These are phyloP conservation scores for Hirsutella thompsonii DNA, from an alignment of 2,329 filamentous ascomycete species.

Conservation along the genomic window DNA sequence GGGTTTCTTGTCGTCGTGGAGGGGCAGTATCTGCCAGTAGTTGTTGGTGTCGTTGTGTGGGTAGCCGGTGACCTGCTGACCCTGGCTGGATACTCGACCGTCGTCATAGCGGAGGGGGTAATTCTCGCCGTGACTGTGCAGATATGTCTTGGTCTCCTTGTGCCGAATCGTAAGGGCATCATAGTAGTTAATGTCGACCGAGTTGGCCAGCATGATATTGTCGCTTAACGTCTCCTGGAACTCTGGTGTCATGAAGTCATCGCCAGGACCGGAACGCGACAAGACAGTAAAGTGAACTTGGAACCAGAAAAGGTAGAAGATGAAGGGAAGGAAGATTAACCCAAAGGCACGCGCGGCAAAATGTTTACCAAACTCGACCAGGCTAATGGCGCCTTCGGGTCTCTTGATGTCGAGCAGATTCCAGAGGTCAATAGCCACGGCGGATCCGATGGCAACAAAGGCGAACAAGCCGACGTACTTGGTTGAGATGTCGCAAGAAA, in stretches of 20 bases:
- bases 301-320: constrained; percentile 99
- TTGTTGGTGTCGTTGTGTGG: constrained; percentile 99
- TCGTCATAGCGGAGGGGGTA: constrained; percentile 97
- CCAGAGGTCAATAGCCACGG: constrained; percentile 91
- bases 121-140: constrained; percentile 80
- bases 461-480: constrained; percentile 97
- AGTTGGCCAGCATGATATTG: constrained; percentile 82
- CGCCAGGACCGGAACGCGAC: constrained; percentile 77
- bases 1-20: constrained; percentile 40
- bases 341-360: constrained; percentile 78
- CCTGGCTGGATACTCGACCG: constrained; percentile 91
- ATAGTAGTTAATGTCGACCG: constrained; percentile 78
- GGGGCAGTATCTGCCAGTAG: constrained; percentile 85
- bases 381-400: constrained; percentile 63
- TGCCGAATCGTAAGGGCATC: constrained; percentile 80
- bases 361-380: constrained; percentile 76
- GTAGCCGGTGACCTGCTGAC: constrained; percentile 96
- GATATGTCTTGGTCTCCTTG: constrained; percentile 94
- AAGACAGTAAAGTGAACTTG: constrained; percentile 96
- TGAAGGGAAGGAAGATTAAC: constrained; percentile 80
- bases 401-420: constrained; percentile 84
- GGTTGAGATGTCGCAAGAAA: constrained; percentile 96
- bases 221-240: constrained; percentile 96
- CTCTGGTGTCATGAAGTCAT: constrained; percentile 97
- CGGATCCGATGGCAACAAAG: constrained; percentile 92